phyloP scores from a whole-genome alignment of 2,329 filamentous ascomycete species.

The Cladophialophora exuberans region DNA sequence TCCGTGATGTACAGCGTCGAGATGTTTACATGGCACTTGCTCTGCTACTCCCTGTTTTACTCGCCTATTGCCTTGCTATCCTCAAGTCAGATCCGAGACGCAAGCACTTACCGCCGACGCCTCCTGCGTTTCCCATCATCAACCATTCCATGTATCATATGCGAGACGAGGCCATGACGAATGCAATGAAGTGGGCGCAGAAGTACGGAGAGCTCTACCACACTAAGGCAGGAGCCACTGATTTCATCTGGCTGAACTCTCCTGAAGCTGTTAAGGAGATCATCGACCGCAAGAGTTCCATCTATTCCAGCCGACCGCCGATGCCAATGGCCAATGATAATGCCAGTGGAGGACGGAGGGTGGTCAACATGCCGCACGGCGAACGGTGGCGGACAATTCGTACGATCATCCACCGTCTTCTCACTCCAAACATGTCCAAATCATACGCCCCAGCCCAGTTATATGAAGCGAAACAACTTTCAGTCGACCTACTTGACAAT shows the following conservation, averaged over 20 bases:
- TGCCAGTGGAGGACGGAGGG: constrained; percentile 45
- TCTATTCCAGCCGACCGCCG: constrained; percentile 32
- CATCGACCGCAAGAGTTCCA: constrained; percentile 41
- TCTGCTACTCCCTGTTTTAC: neutral
- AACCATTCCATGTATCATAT: neutral
- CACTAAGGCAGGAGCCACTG: constrained; percentile 49
- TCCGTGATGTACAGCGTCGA: neutral
- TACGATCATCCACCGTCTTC: constrained; percentile 43
- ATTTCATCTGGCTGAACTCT: constrained; percentile 51
- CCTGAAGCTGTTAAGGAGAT: constrained; percentile 51
- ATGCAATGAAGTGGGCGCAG: constrained; percentile 39
- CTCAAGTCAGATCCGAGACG: neutral
- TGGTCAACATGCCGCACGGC: constrained; percentile 48
- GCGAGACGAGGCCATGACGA: neutral
- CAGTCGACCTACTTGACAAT: constrained; percentile 41
- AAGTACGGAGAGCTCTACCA: constrained; percentile 52
- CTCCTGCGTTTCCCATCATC: neutral
- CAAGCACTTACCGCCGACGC: neutral
- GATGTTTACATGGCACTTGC: neutral
- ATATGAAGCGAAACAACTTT: constrained; percentile 50
- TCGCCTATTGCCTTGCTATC: neutral
- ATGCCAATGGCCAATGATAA: constrained; percentile 46
- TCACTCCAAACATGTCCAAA: constrained; percentile 42
- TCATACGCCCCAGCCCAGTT: constrained; percentile 50
- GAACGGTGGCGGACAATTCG: constrained; percentile 46